A percentile compares a stretch with the other conserved stretches of the same genome.
Conservation (phyloP, 2,329 filamentous ascomycete species). For the Diplodia intermedia region DNA sequence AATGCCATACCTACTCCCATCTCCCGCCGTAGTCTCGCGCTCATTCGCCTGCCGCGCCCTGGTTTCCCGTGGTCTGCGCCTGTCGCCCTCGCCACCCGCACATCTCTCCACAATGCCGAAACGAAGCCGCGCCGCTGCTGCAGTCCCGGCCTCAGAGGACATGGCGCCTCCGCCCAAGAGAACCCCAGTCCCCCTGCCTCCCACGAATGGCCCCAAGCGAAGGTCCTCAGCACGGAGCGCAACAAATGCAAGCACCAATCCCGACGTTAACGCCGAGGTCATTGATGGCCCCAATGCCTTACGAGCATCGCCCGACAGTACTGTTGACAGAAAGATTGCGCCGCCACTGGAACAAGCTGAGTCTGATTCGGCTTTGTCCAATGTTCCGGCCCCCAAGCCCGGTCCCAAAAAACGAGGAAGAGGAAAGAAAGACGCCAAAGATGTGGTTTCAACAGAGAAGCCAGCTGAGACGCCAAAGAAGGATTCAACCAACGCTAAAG, state of each 20-base stretch:
- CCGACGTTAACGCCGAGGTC: conserved; percentile 49
- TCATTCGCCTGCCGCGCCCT: not conserved
- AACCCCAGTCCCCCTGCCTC: not conserved
- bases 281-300: conserved; percentile 52
- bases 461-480: not conserved
- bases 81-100: not conserved
- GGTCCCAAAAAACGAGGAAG: not conserved
- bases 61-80: not conserved
- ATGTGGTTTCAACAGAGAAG: not conserved
- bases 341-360: conserved; percentile 37
- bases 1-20: not conserved
- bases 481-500: conserved; percentile 13
- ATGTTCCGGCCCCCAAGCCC: conserved; percentile 31
- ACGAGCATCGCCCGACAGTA: conserved; percentile 54
- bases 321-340: conserved; percentile 42
- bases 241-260: conserved; percentile 37
- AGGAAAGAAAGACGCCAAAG: not conserved
- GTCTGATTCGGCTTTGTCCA: conserved; percentile 45
- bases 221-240: conserved; percentile 12
- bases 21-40: not conserved
- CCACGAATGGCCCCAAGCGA: not conserved
- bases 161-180: conserved; percentile 22
- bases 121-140: conserved; percentile 21
- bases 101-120: conserved; percentile 26
- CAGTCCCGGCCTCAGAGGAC: conserved; percentile 13